Base-by-base conservation (phyloP, 805 yeast genomes). In the Suhomyces pyralidae region DNA sequence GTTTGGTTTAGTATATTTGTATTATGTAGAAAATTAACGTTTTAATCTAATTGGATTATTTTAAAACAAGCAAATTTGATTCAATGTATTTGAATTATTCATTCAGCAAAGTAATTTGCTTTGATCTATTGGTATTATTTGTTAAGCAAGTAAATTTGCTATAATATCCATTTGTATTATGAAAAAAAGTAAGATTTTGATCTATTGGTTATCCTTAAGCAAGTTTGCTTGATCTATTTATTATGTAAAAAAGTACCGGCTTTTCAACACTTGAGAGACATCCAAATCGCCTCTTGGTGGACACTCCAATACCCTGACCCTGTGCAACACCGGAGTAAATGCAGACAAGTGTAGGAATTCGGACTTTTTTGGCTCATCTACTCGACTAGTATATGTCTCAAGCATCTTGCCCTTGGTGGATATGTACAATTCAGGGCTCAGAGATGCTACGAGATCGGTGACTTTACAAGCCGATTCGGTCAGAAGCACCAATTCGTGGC, bases 161-260 rank as follows among this genome's bases (percentile, higher is more conserved):
- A n/a, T n/a, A n/a, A n/a, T n/a, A n/a, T n/a, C n/a, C n/a, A n/a
- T n/a, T n/a, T n/a, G n/a, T n/a, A n/a, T n/a, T n/a, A n/a, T n/a
- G n/a, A n/a, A n/a, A n/a, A n/a, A n/a, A n/a, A n/a, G n/a, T n/a
- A n/a, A n/a, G n/a, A n/a, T n/a, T n/a, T n/a, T n/a, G n/a, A n/a
- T n/a, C n/a, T n/a, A n/a, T n/a, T n/a, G n/a, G n/a, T n/a, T n/a
- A n/a, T n/a, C n/a, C n/a, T n/a, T n/a, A n/a, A n/a, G n/a, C n/a
- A n/a, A n/a, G n/a, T n/a, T n/a, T n/a, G n/a, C n/a, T n/a, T n/a
- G n/a, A n/a, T n/a, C n/a, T n/a, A n/a, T n/a, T n/a, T n/a, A n/a
- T 24, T 56, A 74, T 14, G 77, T 68, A 53, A 75, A 76, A 54
- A 76, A 76, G 57, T 56, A 71, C 49, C 55, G 61, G 60, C 77